Conservation (phyloP, 768 basidiomycete species). For the Panus rudis region DNA sequence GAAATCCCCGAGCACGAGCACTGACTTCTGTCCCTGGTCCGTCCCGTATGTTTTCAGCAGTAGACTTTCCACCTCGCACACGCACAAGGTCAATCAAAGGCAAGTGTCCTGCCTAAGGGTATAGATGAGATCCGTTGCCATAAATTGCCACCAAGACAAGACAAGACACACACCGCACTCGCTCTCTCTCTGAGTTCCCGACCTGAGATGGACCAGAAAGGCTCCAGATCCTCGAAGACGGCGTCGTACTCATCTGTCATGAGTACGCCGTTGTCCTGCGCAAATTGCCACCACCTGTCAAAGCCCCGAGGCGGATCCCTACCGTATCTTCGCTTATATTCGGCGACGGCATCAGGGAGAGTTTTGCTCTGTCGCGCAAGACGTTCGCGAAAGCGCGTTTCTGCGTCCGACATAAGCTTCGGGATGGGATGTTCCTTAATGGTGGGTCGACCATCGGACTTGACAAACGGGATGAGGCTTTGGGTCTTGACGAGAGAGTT, state of each 20-base stretch:
- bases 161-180: conserved; percentile 37
- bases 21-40: conserved; percentile 37
- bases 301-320: conserved; percentile 86
- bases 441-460: conserved; percentile 10
- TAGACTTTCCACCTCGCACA: conserved; percentile 56
- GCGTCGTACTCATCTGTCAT: conserved; percentile 89
- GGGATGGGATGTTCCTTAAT: conserved; percentile 73
- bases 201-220: conserved; percentile 75
- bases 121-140: conserved; percentile 1
- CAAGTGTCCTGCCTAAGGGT: conserved; percentile 55
- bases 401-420: conserved; percentile 76
- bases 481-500: conserved; percentile 16
- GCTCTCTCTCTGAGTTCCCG: conserved; percentile 64
- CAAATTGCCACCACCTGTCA: conserved; percentile 85
- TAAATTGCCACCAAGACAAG: background rate
- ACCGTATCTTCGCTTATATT: conserved; percentile 75
- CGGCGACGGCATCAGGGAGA: conserved; percentile 66
- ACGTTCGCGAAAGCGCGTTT: conserved; percentile 57
- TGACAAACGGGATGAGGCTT: conserved; percentile 17
- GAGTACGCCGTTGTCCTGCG: conserved; percentile 59
- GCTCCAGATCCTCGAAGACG: conserved; percentile 71
- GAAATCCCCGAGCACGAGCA: conserved; percentile 73
- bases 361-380: conserved; percentile 75
- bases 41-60: conserved; percentile 57
- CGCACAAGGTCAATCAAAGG: conserved; percentile 86